These are phyloP conservation scores for Gymnopilus dilepis DNA, from an alignment of 768 basidiomycete species.

Conservation along the genomic window DNA sequence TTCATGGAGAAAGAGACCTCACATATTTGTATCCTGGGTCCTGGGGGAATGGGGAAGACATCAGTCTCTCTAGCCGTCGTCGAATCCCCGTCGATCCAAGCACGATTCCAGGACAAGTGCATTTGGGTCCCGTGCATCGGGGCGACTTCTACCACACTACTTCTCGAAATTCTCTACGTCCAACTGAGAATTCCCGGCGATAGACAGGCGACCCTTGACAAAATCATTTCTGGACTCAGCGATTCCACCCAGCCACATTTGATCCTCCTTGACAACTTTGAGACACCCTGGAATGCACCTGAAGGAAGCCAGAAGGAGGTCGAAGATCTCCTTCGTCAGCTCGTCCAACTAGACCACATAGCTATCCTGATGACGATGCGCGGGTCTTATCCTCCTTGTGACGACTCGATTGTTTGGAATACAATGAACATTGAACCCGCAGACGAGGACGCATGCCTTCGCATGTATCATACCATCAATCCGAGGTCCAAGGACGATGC, in stretches of 20 bases:
- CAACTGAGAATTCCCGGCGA: conserved; percentile 25
- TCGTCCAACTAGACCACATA: conserved; percentile 31
- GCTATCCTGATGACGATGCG: conserved; percentile 42
- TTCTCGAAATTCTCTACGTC: conserved; percentile 31
- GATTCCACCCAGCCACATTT: conserved; percentile 28
- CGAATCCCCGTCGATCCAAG: conserved; percentile 24
- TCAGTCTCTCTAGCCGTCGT: conserved; percentile 38
- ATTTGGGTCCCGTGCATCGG: conserved; percentile 41
- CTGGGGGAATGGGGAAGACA: conserved; percentile 47
- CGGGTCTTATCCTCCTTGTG: conserved; percentile 30
- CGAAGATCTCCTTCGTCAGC: conserved; percentile 28
- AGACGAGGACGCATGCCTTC: conserved; percentile 16
- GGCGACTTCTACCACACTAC: conserved; percentile 30
- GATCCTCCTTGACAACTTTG: conserved; percentile 46
- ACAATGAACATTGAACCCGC: no score
- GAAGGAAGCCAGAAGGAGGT: conserved; percentile 24
- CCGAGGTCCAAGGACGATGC: conserved; percentile 22
- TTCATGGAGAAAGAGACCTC: neutral
- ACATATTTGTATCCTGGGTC: conserved; percentile 31
- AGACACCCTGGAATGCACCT: conserved; percentile 41
- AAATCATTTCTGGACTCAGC: conserved; percentile 27
- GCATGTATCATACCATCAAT: conserved; percentile 26
- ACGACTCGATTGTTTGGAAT: conserved; percentile 29
- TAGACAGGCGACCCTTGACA: conserved; percentile 22
- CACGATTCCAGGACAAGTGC: conserved; percentile 20